Percentiles rank a stretch among this genome's conserved stretches.
These are phyloP conservation scores for Trifolium repens DNA, from an alignment of 306 rosid species.

Conservation along the genomic window DNA sequence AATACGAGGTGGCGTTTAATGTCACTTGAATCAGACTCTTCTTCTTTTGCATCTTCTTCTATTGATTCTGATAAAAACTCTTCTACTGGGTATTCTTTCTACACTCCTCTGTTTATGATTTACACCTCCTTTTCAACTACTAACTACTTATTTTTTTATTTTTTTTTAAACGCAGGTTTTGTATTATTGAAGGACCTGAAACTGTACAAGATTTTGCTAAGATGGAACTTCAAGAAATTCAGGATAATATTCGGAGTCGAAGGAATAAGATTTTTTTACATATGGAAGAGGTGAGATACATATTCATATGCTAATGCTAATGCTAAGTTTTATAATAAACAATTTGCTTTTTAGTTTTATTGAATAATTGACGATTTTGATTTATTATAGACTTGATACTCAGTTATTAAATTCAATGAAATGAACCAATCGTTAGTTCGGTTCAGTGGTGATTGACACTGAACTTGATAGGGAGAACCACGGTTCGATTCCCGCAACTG, in stretches of 20 bases:
- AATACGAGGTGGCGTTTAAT: slow-evolving; percentile 52
- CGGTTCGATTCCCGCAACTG: no score
- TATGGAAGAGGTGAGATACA: slow-evolving; percentile 82
- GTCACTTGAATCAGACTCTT: slow-evolving; percentile 61
- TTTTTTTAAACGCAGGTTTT: slow-evolving; percentile 60
- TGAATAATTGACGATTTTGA: no score
- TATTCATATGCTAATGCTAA: no score
- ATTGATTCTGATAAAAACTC: slow-evolving; percentile 67
- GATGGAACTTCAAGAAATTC: slow-evolving; percentile 91
- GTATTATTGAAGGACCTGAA: slow-evolving; percentile 97
- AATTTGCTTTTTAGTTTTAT: no score
- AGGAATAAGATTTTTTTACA: slow-evolving; percentile 92
- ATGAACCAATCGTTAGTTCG: no score
- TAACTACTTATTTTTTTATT: not conserved
- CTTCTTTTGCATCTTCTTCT: slow-evolving; percentile 66
- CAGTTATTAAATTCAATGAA: no score
- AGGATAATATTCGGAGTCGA: slow-evolving; percentile 87
- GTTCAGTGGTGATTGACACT: no score
- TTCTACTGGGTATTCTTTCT: slow-evolving; percentile 54
- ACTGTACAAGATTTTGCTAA: slow-evolving; percentile 83
- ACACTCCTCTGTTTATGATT: not conserved
- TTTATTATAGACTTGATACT: no score
- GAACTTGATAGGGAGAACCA: no score
- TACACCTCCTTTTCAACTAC: not conserved
- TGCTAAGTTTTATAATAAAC: no score